phyloP scores from a whole-genome alignment of 805 yeast genomes.

The Metschnikowia gelsemii region DNA sequence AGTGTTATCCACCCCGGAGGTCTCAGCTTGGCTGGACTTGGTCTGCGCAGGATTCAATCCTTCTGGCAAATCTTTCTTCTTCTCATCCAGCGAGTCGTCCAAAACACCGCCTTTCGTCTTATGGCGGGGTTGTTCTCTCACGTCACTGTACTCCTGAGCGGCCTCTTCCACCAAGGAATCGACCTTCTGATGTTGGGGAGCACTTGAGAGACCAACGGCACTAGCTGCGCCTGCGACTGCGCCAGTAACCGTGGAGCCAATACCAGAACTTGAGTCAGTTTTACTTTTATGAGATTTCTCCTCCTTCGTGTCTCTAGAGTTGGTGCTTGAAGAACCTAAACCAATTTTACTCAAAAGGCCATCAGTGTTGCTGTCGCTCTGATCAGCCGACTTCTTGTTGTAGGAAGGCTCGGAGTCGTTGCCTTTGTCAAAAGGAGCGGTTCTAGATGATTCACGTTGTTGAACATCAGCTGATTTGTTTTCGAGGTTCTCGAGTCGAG shows the following conservation, averaged over 20 bases:
- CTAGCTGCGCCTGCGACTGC: constrained; percentile 24
- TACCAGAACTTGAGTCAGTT: constrained; percentile 1
- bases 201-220: constrained; percentile 16
- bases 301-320: too few relatives aligned
- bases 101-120: constrained; percentile 11
- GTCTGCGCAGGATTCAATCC: constrained; percentile 8
- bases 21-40: constrained; percentile 4
- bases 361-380: too few relatives aligned
- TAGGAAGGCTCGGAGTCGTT: too few relatives aligned
- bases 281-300: too few relatives aligned
- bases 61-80: constrained; percentile 5
- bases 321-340: too few relatives aligned
- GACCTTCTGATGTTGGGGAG: not conserved
- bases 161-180: constrained; percentile 16
- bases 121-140: constrained; percentile 11
- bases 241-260: constrained; percentile 19
- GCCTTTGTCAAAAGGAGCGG: too few relatives aligned
- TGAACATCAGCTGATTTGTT: too few relatives aligned
- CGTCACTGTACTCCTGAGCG: constrained; percentile 12
- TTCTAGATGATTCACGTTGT: too few relatives aligned
- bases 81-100: constrained; percentile 7
- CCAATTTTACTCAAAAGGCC: too few relatives aligned
- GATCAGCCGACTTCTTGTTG: too few relatives aligned
- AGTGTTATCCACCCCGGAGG: constrained; percentile 15
- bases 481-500: constrained; percentile 1